Percentiles rank a stretch among this genome's conserved stretches.
Conservation (phyloP, 345 rosid species). For the Erodium maritimum region DNA sequence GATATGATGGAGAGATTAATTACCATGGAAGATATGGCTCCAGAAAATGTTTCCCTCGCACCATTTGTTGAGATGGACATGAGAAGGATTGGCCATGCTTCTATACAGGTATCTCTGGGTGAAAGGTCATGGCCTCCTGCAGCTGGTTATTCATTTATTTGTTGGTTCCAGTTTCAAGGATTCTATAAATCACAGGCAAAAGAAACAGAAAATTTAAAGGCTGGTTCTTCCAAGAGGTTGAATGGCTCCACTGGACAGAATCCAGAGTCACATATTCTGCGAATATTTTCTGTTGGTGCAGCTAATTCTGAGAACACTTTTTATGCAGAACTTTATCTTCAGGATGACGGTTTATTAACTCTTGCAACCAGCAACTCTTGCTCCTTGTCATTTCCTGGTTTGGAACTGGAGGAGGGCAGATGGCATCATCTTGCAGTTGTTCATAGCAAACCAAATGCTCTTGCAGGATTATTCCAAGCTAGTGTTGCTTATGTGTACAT, state of each 20-base stretch:
- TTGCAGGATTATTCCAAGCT: conserved; percentile 98
- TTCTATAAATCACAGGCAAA: conserved; percentile 54
- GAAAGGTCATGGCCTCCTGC: conserved; percentile 99
- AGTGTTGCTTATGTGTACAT: conserved; percentile 94
- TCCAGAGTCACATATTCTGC: conserved; percentile 51
- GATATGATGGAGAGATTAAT: conserved; percentile 90
- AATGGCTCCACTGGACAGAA: conserved; percentile 37
- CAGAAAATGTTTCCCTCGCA: conserved; percentile 77
- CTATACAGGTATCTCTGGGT: conserved; percentile 92
- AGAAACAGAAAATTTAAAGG: conserved; percentile 48
- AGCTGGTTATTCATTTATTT: conserved; percentile 96
- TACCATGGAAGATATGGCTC: conserved; percentile 69
- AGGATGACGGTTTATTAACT: conserved; percentile 85
- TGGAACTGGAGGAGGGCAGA: conserved; percentile 87
- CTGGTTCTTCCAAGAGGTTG: conserved; percentile 42
- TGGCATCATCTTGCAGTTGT: conserved; percentile 99
- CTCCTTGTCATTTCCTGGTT: conserved; percentile 81
- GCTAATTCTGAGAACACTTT: conserved; percentile 55
- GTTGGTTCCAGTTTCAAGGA: conserved; percentile 92
- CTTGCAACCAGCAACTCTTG: conserved; percentile 93
- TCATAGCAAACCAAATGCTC: conserved; percentile 99
- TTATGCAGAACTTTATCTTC: conserved; percentile 88
- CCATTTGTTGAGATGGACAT: conserved; percentile 95
- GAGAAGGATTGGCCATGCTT: conserved; percentile 93
- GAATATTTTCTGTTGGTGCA: conserved; percentile 91